Percentiles rank a stretch among this genome's conserved stretches.
Conservation (phyloP, 2,329 filamentous ascomycete species). For the Ophiostoma ulmi region DNA sequence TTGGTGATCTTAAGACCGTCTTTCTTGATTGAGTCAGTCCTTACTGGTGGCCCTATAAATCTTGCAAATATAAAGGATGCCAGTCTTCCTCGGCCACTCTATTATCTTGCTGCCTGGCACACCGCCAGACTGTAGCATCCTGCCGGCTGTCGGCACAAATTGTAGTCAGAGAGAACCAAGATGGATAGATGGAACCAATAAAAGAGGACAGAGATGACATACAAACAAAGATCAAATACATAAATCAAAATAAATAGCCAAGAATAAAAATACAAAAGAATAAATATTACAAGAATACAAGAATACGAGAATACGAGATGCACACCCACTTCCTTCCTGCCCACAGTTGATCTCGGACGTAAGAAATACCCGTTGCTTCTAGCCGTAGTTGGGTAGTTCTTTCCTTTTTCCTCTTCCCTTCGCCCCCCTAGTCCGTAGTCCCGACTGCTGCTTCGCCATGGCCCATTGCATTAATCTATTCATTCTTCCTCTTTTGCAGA, state of each 20-base stretch:
- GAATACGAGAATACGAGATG: neutral
- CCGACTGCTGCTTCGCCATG: constrained; percentile 3
- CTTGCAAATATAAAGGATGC: no score
- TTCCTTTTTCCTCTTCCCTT: neutral
- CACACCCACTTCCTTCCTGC: neutral
- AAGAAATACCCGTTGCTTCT: neutral
- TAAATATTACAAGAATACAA: neutral
- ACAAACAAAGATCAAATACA: no score
- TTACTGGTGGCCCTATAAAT: no score
- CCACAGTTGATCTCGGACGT: neutral
- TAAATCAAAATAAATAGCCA: neutral
- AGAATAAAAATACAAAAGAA: neutral
- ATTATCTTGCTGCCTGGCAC: neutral
- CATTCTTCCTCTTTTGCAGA: neutral
- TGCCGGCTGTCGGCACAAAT: neutral
- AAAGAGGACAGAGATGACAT: neutral
- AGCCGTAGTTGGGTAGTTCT: neutral
- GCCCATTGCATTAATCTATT: neutral
- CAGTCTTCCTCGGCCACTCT: neutral
- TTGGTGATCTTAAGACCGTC: neutral
- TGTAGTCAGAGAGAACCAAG: neutral
- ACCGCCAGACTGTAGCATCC: neutral
- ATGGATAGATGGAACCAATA: neutral
- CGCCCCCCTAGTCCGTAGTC: neutral
- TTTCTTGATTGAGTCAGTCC: neutral